Conservation (phyloP, 306 rosid genomes). For the Glycine tomentella region DNA sequence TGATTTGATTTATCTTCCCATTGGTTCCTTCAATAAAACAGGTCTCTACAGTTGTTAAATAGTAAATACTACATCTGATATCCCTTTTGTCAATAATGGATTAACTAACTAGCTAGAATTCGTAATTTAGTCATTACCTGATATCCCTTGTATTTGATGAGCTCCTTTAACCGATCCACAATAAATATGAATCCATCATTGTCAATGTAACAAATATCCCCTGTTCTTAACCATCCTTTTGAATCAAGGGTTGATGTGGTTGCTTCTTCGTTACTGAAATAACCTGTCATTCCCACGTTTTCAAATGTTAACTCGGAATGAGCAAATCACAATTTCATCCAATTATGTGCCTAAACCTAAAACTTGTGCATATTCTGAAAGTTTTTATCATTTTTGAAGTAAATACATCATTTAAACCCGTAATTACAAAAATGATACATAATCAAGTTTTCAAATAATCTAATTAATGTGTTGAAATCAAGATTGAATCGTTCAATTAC, state of each 20-base stretch:
- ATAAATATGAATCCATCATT: conserved; percentile 84
- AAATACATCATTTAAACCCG: not conserved
- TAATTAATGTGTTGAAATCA: too few relatives aligned
- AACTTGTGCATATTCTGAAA: not conserved
- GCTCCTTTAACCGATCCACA: conserved; percentile 92
- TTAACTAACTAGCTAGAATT: not conserved
- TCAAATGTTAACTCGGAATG: not conserved
- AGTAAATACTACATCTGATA: too few relatives aligned
- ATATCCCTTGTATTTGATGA: conserved; percentile 91
- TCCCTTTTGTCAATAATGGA: not conserved
- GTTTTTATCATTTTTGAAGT: not conserved
- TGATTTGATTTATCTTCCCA: not conserved
- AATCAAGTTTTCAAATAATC: not conserved
- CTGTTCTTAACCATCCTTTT: conserved; percentile 92
- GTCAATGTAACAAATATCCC: conserved; percentile 87
- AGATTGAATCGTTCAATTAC: too few relatives aligned
- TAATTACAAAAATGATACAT: not conserved
- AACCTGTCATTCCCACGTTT: conserved; percentile 56
- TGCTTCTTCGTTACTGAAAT: conserved; percentile 80
- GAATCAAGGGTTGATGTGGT: conserved; percentile 75
- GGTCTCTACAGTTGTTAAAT: too few relatives aligned
- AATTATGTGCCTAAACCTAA: not conserved
- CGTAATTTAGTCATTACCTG: conserved; percentile 59
- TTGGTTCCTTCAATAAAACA: too few relatives aligned
- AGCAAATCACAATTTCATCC: not conserved